Conservation (phyloP, 306 rosid species). For the Glycyrrhiza uralensis region DNA sequence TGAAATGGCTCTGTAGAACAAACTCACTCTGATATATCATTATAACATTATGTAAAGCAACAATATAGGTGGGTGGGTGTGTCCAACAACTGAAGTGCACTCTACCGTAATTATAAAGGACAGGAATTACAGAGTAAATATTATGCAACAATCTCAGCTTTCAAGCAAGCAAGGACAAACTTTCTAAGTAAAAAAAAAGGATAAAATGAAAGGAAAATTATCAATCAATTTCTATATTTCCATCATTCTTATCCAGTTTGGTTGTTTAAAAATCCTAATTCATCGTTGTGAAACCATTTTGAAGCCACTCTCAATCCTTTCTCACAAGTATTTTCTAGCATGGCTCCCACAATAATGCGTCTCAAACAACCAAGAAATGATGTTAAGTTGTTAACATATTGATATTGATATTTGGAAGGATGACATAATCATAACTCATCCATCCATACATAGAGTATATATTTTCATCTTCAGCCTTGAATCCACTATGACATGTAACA, state of each 20-base stretch:
- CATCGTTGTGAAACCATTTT: slow-evolving; percentile 7
- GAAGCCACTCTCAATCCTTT: neutral
- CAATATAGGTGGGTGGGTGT: neutral
- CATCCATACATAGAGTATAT: neutral
- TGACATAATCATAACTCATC: neutral
- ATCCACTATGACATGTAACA: neutral
- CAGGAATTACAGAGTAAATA: neutral
- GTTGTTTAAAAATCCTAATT: neutral
- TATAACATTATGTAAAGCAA: neutral
- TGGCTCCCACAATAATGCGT: slow-evolving; percentile 1
- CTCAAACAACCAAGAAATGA: neutral
- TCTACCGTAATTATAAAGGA: neutral
- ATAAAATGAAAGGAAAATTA: neutral
- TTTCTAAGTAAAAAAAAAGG: neutral
- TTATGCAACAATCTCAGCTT: neutral
- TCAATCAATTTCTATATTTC: neutral
- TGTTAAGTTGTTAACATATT: neutral
- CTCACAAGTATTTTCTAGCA: neutral
- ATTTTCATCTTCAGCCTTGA: neutral
- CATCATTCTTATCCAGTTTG: neutral
- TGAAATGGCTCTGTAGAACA: neutral
- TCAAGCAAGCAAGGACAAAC: neutral
- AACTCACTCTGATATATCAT: neutral
- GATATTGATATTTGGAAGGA: slow-evolving; percentile 2
- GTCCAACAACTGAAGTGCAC: neutral